Base-by-base conservation (phyloP, 805 yeast genomes). In the Yarrowia divulgata region DNA sequence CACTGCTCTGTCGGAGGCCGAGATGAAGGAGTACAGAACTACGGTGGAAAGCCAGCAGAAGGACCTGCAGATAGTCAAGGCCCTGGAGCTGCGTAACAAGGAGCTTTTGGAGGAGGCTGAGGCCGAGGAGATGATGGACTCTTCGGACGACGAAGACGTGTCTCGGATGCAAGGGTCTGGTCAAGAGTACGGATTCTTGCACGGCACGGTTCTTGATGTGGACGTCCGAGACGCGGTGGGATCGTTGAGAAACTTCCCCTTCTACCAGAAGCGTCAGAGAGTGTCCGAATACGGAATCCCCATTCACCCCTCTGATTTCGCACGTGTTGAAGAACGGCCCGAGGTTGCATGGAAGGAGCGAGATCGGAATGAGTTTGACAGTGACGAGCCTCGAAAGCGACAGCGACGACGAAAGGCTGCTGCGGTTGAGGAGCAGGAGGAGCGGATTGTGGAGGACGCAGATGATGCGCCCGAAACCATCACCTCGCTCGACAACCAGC, bases 231-330 rank as follows among this genome's bases (percentile, higher is more conserved):
- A 63, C 14, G 55, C 68, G 6, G 57, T 49, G 5, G 68, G 68
- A 9, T n/a, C 55, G 34, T 43, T 19, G 60, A 23, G n/a, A 78
- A 75, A 54, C 74, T 95, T 94, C 75, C 98, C 97, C 13, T 90
- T 81, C 73, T 80, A 85, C 46, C 84, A 85, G 0, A 84, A 82
- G 60, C 85, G 86, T 73, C 80, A 84, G 32, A 86, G 90, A 72
- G 80, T 83, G 58, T 98, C 95, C 75, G 98, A 94, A 72, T 95
- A 94, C 77, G 99, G 99, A 39, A 88, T 87, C 69, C 79, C 88
- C 1, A 87, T 93, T 23, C 88, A 89, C 71, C 84, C 84, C 52
- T 85, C 86, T 46, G 89, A 88, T 73, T 90, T 88, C 74, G 84
- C 82, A 40, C 80, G 84, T 69, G 86, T 82, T 42, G 88, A 85